A percentile compares a stretch with the other conserved stretches of the same genome.
Conservation (phyloP, 2,329 filamentous ascomycete genomes). For the Scedosporium minutisporum region DNA sequence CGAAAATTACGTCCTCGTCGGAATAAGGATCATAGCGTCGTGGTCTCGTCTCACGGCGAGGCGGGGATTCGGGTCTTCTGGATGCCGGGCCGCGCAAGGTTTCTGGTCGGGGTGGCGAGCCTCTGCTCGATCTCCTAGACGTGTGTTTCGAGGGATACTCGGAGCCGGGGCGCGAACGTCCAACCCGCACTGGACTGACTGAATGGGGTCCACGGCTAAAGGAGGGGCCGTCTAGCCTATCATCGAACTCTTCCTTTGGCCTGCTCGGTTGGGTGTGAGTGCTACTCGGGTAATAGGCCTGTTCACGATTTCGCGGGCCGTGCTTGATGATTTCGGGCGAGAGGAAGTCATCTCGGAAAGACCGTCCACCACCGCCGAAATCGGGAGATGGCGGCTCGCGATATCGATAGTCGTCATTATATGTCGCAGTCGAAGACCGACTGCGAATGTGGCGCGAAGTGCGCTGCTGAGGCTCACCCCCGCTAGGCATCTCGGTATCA, state of each 20-base stretch:
- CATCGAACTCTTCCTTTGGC: not conserved
- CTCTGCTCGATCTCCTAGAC: conserved; percentile 12
- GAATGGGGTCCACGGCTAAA: conserved; percentile 17
- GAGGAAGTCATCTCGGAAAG: conserved; percentile 25
- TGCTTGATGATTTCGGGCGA: conserved; percentile 34
- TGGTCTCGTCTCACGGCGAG: not conserved
- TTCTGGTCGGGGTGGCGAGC: conserved; percentile 1
- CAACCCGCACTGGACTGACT: conserved; percentile 13
- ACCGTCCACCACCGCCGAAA: not conserved
- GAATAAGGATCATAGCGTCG: not conserved
- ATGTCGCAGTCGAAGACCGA: conserved; percentile 2
- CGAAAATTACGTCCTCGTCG: not conserved
- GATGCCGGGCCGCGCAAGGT: not conserved
- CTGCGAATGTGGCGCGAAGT: not conserved
- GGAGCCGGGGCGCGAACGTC: conserved; percentile 17
- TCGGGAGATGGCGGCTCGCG: not conserved
- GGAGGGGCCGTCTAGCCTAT: not conserved
- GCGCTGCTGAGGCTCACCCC: not conserved
- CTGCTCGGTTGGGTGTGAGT: not conserved
- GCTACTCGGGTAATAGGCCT: conserved; percentile 23
- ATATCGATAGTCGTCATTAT: not conserved
- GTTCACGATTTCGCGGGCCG: conserved; percentile 30
- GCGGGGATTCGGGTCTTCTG: not conserved
- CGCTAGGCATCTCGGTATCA: conserved; percentile 1
- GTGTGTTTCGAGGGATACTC: conserved; percentile 19